These are phyloP conservation scores for Leccinum subrobustum DNA, from an alignment of 1,284 basidiomycete genomes.

Conservation along the genomic window DNA sequence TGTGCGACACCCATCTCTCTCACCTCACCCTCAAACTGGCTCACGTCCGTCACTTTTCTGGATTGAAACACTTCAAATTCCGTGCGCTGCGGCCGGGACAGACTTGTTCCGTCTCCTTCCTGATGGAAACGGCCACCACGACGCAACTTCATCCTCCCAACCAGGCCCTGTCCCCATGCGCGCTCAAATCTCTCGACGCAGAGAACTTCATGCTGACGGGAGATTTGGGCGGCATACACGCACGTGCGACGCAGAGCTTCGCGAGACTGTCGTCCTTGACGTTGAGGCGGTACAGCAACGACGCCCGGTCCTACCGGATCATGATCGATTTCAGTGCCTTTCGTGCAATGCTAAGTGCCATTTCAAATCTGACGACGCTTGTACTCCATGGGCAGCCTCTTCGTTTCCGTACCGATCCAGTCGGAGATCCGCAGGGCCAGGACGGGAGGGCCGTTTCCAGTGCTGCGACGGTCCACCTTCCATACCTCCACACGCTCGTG, in stretches of 20 bases:
- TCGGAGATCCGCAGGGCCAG: constrained; percentile 10
- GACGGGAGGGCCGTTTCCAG: background rate
- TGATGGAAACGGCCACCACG: constrained; percentile 16
- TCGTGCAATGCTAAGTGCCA: constrained; percentile 24
- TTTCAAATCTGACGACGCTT: constrained; percentile 27
- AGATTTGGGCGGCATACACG: constrained; percentile 17
- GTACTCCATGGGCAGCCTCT: constrained; percentile 30
- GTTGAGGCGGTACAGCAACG: constrained; percentile 30
- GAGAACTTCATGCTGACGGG: constrained; percentile 30
- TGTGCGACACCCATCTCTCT: constrained; percentile 31
- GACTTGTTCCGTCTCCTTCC: constrained; percentile 28
- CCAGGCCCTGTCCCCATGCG: constrained; percentile 5
- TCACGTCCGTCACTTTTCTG: constrained; percentile 18
- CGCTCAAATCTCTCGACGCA: constrained; percentile 30
- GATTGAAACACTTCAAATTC: constrained; percentile 30
- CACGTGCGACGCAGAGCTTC: constrained; percentile 20
- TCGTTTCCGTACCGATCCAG: constrained; percentile 22
- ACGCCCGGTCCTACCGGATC: constrained; percentile 27
- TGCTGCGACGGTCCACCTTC: constrained; percentile 16
- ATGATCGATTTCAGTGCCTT: constrained; percentile 30
- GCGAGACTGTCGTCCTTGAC: constrained; percentile 27
- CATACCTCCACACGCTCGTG: constrained; percentile 30
- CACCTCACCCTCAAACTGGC: constrained; percentile 30
- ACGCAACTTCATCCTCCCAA: constrained; percentile 4
- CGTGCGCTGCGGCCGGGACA: constrained; percentile 33